A percentile compares a stretch with the other conserved stretches of the same genome.
Conservation (phyloP, 768 basidiomycete species). For the Arthromyces matolae region DNA sequence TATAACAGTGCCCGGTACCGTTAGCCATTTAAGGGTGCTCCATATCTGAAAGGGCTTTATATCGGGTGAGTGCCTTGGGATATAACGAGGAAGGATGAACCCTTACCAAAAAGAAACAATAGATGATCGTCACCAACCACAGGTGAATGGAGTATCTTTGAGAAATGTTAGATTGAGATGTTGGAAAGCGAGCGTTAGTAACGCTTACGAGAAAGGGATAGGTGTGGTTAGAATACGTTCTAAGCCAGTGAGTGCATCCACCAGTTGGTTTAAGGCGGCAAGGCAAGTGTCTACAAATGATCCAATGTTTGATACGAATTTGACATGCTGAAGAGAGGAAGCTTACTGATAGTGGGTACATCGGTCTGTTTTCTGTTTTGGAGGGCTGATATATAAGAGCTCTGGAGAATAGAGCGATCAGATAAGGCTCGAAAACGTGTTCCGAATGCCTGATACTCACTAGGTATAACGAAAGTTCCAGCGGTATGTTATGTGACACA, state of each 20-base stretch:
- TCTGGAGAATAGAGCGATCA: conserved; percentile 32
- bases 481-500: conserved; percentile 58
- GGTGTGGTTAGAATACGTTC: conserved; percentile 75
- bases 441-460: conserved; percentile 30
- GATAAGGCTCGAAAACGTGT: too few species aligned
- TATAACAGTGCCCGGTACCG: conserved; percentile 59
- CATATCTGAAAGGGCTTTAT: conserved; percentile 64
- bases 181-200: background rate
- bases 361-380: conserved; percentile 55
- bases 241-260: conserved; percentile 63
- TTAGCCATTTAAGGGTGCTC: conserved; percentile 50
- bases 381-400: conserved; percentile 61
- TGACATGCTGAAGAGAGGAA: conserved; percentile 10
- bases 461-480: conserved; percentile 67
- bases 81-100: background rate
- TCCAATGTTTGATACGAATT: background rate
- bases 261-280: conserved; percentile 47
- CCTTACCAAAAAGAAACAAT: conserved; percentile 56
- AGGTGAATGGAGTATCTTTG: conserved; percentile 63
- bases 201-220: conserved; percentile 66
- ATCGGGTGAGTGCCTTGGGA: background rate
- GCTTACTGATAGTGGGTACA: conserved; percentile 59
- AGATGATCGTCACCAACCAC: conserved; percentile 61
- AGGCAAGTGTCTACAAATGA: conserved; percentile 41
- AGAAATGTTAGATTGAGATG: background rate